Percentiles rank a stretch among this genome's conserved stretches.
These are phyloP conservation scores for Diutina mesorugosa DNA, from an alignment of 1,139 yeast genomes.

Conservation along the genomic window DNA sequence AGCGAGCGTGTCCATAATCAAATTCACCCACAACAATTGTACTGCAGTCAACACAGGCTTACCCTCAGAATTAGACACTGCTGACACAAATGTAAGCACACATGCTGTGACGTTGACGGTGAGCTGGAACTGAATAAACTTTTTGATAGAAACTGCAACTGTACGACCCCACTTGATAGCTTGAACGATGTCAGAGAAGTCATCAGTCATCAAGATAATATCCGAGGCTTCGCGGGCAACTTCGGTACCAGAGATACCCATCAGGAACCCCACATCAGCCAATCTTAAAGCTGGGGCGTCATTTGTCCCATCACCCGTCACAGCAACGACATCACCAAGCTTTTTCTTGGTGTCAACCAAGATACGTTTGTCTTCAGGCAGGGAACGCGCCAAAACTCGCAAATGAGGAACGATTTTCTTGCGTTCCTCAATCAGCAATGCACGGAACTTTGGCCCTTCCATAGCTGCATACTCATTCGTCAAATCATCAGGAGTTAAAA, in stretches of 20 bases:
- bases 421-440: constrained; percentile 47
- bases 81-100: constrained; percentile 81
- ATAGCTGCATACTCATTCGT: constrained; percentile 51
- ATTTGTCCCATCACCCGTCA: constrained; percentile 96
- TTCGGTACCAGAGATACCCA: constrained; percentile 92
- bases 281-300: constrained; percentile 91
- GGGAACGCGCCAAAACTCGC: constrained; percentile 82
- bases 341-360: constrained; percentile 73
- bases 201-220: constrained; percentile 88
- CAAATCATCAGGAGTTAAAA: constrained; percentile 41
- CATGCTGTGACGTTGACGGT: constrained; percentile 97
- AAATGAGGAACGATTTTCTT: constrained; percentile 51
- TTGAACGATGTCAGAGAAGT: constrained; percentile 86
- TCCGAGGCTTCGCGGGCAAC: constrained; percentile 95
- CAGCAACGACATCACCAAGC: constrained; percentile 91
- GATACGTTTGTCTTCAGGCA: constrained; percentile 87
- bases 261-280: constrained; percentile 88
- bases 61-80: constrained; percentile 72
- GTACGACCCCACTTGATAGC: constrained; percentile 99
- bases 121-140: constrained; percentile 89
- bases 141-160: constrained; percentile 86
- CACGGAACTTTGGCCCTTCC: constrained; percentile 89
- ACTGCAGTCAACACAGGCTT: constrained; percentile 90
- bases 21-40: constrained; percentile 91
- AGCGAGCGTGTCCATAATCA: constrained; percentile 96